These are phyloP conservation scores for Thelonectria blattea DNA, from an alignment of 2,329 filamentous ascomycete species.

Conservation along the genomic window DNA sequence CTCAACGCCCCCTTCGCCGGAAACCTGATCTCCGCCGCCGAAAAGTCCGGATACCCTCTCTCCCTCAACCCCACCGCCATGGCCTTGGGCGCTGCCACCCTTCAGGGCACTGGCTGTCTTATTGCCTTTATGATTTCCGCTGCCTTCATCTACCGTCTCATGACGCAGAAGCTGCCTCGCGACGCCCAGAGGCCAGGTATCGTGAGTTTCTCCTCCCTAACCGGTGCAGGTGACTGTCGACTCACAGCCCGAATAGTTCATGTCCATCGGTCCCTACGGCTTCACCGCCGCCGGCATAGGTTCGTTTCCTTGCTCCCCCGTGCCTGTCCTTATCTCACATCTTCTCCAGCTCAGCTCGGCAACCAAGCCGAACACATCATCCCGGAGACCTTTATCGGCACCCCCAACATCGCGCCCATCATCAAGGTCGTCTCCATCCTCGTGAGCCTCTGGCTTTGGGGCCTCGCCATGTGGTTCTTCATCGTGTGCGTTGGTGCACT, in stretches of 20 bases:
- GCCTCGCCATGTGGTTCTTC: slow-evolving; percentile 84
- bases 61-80: slow-evolving; percentile 52
- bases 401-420: slow-evolving; percentile 50
- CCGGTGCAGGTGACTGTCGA: not conserved
- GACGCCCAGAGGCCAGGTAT: slow-evolving; percentile 81
- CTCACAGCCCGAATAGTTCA: slow-evolving; percentile 59
- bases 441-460: slow-evolving; percentile 80
- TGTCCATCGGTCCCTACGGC: slow-evolving; percentile 77
- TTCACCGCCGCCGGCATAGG: slow-evolving; percentile 57
- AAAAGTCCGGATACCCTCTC: slow-evolving; percentile 27
- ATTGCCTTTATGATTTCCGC: slow-evolving; percentile 79
- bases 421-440: slow-evolving; percentile 61
- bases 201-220: slow-evolving; percentile 39
- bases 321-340: slow-evolving; percentile 10
- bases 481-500: slow-evolving; percentile 79
- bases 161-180: slow-evolving; percentile 84
- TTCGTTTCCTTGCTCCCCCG: not conserved
- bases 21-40: slow-evolving; percentile 55
- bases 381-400: slow-evolving; percentile 50
- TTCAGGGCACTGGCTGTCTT: slow-evolving; percentile 62
- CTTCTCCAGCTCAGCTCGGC: slow-evolving; percentile 50
- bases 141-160: slow-evolving; percentile 83
- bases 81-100: slow-evolving; percentile 55
- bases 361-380: slow-evolving; percentile 50
- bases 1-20: slow-evolving; percentile 77